Evolutionary conservation across 2,329 filamentous ascomycete genomes (phyloP), one percentile per base, ranked within the genome.

Genomic region (Diplodia mutila): DNA sequence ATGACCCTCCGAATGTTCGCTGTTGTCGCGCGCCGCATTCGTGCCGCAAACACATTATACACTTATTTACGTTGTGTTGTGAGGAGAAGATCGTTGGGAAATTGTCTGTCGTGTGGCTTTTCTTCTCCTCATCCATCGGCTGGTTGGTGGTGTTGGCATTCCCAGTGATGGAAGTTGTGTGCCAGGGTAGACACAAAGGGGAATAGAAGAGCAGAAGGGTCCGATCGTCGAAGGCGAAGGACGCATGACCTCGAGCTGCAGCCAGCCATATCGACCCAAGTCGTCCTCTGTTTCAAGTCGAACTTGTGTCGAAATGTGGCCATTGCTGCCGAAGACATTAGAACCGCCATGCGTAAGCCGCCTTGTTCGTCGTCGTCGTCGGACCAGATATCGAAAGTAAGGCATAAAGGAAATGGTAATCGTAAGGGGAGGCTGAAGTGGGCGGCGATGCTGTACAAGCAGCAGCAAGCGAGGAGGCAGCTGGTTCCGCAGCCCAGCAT

Each of bases 1-100:
- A 37, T 16, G 37, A 59, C 42, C 57, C 57, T 49, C 42, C 57
- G 25, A 61, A 49, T n/a, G n/a, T 23, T 14, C 37, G 34, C 37
- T 46, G 34, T 37, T 59, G 55, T 34, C 34, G 18, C 25, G 37
- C 39, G 32, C 21, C 18, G 7, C 29, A 48, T 61, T 14, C 46
- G 18, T 42, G 39, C 29, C 42, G 39, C 57, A 61, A 53, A 64
- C 46, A 64, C 61, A 64, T 64, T 64, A 64, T 64, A 64, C 61
- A 64, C 46, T 64, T 61, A 61, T 61, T 23, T 18, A 61, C 42
- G n/a, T 27, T 23, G 23, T 42, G 23, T 25, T 59, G 18, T 46
- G 37, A 34, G 32, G 55, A 59, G 55, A 59, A 59, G 37, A 29
- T 18, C 7, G 34, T 27, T 49, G 8, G 42, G 29, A 3, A 14